Conservation (phyloP, 1,139 yeast species). For the Sugiyamaella pinicola region DNA sequence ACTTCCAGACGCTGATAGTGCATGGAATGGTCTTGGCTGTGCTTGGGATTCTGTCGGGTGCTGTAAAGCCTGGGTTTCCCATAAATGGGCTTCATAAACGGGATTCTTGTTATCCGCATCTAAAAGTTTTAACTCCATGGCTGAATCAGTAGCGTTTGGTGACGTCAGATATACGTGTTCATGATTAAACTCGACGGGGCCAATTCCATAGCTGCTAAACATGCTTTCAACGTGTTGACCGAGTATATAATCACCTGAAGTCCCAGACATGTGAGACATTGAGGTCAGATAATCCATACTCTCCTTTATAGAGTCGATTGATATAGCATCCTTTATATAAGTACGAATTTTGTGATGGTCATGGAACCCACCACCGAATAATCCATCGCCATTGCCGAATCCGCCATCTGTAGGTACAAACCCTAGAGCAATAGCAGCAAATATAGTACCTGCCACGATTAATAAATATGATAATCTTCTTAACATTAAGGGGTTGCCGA, state of each 20-base stretch:
- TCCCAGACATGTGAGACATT: constrained; percentile 86
- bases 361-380: constrained; percentile 59
- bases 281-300: constrained; percentile 75
- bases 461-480: constrained; percentile 73
- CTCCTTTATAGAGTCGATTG: constrained; percentile 61
- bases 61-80: constrained; percentile 35
- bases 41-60: constrained; percentile 30
- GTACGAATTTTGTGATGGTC: constrained; percentile 56
- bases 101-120: constrained; percentile 28
- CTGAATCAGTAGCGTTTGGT: constrained; percentile 43
- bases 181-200: constrained; percentile 50
- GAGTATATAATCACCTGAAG: constrained; percentile 76
- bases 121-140: constrained; percentile 33
- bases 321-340: constrained; percentile 55
- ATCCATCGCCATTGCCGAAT: constrained; percentile 49
- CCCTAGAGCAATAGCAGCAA: constrained; percentile 59
- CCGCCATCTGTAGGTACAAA: constrained; percentile 43
- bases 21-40: constrained; percentile 58
- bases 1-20: constrained; percentile 63
- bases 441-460: constrained; percentile 59
- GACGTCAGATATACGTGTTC: constrained; percentile 63
- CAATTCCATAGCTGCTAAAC: constrained; percentile 56
- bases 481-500: constrained; percentile 86
- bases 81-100: constrained; percentile 37
- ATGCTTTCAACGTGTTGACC: constrained; percentile 64